Conservation (phyloP, 306 rosid genomes). For the Gastrolobium villosum region DNA sequence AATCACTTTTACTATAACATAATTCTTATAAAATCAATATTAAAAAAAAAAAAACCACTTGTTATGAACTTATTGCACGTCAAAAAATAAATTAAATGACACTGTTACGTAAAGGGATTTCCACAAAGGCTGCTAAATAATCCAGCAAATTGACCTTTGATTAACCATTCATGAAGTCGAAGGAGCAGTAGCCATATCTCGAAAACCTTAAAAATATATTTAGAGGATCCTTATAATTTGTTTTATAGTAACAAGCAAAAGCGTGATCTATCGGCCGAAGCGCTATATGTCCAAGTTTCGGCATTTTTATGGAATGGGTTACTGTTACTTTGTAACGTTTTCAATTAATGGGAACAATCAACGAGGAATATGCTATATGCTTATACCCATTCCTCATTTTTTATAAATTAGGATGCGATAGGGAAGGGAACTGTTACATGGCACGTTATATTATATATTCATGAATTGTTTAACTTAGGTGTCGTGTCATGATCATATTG, state of each 20-base stretch:
- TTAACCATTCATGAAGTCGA: constrained; percentile 31
- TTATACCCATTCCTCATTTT: constrained; percentile 27
- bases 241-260: background rate
- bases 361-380: constrained; percentile 45
- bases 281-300: constrained; percentile 7
- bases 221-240: constrained; percentile 31
- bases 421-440: constrained; percentile 35
- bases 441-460: constrained; percentile 14
- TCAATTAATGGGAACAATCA: constrained; percentile 18
- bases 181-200: constrained; percentile 12
- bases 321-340: constrained; percentile 15
- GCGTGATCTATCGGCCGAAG: background rate
- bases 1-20: too few relatives aligned
- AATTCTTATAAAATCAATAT: too few relatives aligned
- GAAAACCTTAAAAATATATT: constrained; percentile 7
- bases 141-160: constrained; percentile 25
- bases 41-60: too few relatives aligned
- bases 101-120: background rate
- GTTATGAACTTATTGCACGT: constrained; percentile 9
- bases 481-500: constrained; percentile 35
- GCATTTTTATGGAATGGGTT: background rate
- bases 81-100: constrained; percentile 18
- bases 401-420: constrained; percentile 10
- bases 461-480: constrained; percentile 34
- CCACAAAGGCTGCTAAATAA: constrained; percentile 26